These are phyloP conservation scores for Populus tomentosa DNA, from an alignment of 441 rosid species.

Conservation along the genomic window DNA sequence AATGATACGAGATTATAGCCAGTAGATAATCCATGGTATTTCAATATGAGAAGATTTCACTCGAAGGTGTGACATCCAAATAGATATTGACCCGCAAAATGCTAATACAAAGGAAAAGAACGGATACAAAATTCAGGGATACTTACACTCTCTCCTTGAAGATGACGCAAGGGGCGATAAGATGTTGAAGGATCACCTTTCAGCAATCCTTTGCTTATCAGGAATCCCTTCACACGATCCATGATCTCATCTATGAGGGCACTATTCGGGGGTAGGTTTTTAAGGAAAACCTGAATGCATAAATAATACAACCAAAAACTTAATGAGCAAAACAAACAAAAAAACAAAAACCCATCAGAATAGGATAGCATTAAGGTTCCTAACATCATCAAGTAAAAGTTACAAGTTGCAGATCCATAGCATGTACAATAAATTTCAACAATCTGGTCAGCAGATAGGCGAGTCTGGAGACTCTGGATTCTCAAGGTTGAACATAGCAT, in stretches of 20 bases:
- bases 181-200: slow-evolving; percentile 80
- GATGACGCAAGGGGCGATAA: slow-evolving; percentile 62
- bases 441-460: background rate
- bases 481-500: background rate
- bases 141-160: slow-evolving; percentile 73
- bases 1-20: background rate
- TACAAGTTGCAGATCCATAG: background rate
- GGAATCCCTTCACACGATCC: slow-evolving; percentile 89
- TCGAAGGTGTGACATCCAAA: background rate
- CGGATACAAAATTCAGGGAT: background rate
- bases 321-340: background rate
- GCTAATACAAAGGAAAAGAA: background rate
- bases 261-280: slow-evolving; percentile 89
- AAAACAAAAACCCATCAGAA: background rate
- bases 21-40: background rate
- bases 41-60: background rate
- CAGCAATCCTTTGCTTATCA: slow-evolving; percentile 74
- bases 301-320: slow-evolving; percentile 3
- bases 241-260: slow-evolving; percentile 80
- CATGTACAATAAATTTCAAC: background rate
- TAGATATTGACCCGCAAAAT: background rate
- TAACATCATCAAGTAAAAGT: background rate
- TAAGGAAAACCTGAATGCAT: slow-evolving; percentile 62
- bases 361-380: background rate
- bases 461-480: background rate